A percentile compares a stretch with the other conserved stretches of the same genome.
Evolutionary conservation across 2,329 filamentous ascomycete genomes (phyloP).

Genomic region (Daldinia sp.): DNA sequence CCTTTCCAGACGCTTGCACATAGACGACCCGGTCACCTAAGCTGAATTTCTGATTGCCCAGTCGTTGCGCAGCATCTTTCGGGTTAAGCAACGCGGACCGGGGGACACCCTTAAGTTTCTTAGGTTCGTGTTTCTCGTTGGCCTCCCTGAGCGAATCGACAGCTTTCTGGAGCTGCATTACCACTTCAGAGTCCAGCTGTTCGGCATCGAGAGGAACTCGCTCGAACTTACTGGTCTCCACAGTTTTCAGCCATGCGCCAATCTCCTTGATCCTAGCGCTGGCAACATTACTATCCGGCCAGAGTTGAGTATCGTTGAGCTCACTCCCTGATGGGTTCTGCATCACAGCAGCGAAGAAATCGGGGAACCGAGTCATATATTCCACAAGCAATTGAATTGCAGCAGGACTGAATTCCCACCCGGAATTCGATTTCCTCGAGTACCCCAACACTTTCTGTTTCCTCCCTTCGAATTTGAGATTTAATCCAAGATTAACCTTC

Average conservation of each 20-base stretch:
- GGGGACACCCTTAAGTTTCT: constrained; percentile 83
- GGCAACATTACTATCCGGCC: constrained; percentile 77
- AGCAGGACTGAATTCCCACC: constrained; percentile 95
- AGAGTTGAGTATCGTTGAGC: constrained; percentile 87
- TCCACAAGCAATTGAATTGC: constrained; percentile 83
- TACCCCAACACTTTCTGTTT: constrained; percentile 97
- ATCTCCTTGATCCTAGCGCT: constrained; percentile 92
- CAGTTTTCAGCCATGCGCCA: constrained; percentile 88
- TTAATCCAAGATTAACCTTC: constrained; percentile 90
- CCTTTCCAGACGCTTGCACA: constrained; percentile 90
- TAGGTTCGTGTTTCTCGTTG: constrained; percentile 67
- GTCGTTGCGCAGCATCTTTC: constrained; percentile 92
- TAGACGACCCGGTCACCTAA: constrained; percentile 95
- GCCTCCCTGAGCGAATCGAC: constrained; percentile 73
- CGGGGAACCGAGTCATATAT: constrained; percentile 94
- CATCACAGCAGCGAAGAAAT: constrained; percentile 92
- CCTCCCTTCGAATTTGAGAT: constrained; percentile 95
- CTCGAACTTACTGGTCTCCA: constrained; percentile 93
- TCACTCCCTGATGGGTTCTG: constrained; percentile 87
- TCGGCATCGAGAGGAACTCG: constrained; percentile 96
- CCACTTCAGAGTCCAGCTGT: constrained; percentile 92
- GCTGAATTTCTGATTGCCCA: constrained; percentile 84
- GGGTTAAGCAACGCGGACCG: constrained; percentile 91
- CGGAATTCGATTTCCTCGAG: constrained; percentile 84
- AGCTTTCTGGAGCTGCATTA: constrained; percentile 81